Conservation (phyloP, 2,329 filamentous ascomycete genomes). For the Metarhizium robertsii region DNA sequence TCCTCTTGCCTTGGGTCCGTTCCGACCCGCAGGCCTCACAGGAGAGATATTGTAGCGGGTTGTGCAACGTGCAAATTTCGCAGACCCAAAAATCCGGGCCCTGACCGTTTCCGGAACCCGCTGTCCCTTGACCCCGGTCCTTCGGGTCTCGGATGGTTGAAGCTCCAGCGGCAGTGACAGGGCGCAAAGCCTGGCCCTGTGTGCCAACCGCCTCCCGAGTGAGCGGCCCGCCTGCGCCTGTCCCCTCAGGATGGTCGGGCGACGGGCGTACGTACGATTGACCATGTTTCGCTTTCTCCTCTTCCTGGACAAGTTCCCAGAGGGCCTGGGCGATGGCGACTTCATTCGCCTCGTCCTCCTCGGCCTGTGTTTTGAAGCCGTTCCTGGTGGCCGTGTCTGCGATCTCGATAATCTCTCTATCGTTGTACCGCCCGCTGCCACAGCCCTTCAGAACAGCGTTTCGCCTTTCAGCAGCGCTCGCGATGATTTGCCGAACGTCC, state of each 20-base stretch:
- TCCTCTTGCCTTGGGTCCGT: conserved; percentile 16
- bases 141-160: neutral
- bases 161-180: neutral
- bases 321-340: conserved; percentile 76
- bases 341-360: conserved; percentile 85
- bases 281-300: conserved; percentile 51
- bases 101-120: neutral
- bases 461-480: conserved; percentile 60
- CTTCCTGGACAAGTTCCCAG: conserved; percentile 75
- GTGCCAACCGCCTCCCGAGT: conserved; percentile 10
- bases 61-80: conserved; percentile 46
- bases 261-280: neutral
- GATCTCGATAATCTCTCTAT: conserved; percentile 56
- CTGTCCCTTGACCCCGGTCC: neutral
- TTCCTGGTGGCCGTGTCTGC: conserved; percentile 55
- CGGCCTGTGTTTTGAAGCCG: conserved; percentile 74
- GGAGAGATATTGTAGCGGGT: conserved; percentile 37
- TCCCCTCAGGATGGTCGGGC: conserved; percentile 4
- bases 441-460: conserved; percentile 63
- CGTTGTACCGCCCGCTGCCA: conserved; percentile 59
- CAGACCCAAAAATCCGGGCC: conserved; percentile 39
- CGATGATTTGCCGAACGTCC: conserved; percentile 64
- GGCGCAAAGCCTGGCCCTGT: conserved; percentile 1
- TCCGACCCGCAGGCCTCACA: conserved; percentile 49
- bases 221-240: conserved; percentile 20